phyloP scores from a whole-genome alignment of 257 asterid genomes.

The Salvia hispanica region DNA sequence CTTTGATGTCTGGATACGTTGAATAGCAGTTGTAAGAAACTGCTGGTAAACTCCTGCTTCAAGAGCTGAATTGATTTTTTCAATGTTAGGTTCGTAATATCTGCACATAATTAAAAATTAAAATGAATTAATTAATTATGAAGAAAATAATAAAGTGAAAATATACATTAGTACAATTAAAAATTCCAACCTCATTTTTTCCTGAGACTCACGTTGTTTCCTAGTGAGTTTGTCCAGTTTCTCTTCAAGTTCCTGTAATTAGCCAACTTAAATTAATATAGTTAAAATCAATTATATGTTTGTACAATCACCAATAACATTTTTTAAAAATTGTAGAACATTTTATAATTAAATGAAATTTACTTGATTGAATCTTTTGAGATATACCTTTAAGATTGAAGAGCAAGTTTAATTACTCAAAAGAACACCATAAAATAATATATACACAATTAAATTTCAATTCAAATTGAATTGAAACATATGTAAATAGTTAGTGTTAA shows the following conservation, averaged over 20 bases:
- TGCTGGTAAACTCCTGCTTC: conserved; percentile 70
- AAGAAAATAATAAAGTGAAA: neutral
- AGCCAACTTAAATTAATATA: neutral
- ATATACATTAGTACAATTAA: too few relatives aligned
- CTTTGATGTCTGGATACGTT: conserved; percentile 46
- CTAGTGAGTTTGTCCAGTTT: conserved; percentile 51
- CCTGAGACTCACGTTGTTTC: conserved; percentile 45
- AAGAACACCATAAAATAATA: neutral
- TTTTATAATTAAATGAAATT: too few relatives aligned
- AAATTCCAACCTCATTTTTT: conserved; percentile 54
- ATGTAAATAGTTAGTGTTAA: conserved; percentile 11
- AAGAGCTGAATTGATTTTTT: conserved; percentile 46
- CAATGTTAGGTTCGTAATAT: conserved; percentile 52
- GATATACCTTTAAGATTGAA: too few relatives aligned
- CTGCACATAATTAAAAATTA: conserved; percentile 29
- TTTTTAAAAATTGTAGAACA: too few relatives aligned
- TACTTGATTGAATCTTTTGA: too few relatives aligned
- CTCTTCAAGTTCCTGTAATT: conserved; percentile 52
- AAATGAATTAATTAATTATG: neutral
- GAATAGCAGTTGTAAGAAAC: conserved; percentile 51
- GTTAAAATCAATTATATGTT: neutral
- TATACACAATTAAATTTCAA: neutral
- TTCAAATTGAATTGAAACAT: neutral
- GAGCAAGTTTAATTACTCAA: neutral
- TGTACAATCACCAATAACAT: neutral